Evolutionary conservation across 129 eudicot genomes (phyloP).

Genomic region (Flaveria brownii): DNA sequence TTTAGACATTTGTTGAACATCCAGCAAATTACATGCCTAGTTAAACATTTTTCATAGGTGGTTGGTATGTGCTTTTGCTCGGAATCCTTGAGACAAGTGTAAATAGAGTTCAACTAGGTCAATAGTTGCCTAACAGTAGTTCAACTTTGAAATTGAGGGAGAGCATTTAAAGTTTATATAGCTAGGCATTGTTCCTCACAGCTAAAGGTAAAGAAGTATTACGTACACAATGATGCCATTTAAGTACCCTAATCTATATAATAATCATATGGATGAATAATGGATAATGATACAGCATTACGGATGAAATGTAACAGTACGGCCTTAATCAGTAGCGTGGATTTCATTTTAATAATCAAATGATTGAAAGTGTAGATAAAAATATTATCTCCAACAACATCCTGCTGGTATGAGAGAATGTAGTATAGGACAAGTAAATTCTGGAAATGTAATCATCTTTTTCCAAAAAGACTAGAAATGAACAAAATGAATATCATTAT

Average conservation of each 20-base stretch:
- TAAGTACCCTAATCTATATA: neutral
- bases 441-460: conserved; percentile 2
- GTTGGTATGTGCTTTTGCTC: neutral
- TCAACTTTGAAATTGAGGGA: neutral
- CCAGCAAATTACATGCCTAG: conserved; percentile 4
- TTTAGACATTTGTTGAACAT: neutral
- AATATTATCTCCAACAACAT: neutral
- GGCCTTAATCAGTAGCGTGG: neutral
- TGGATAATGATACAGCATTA: neutral
- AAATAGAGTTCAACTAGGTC: neutral
- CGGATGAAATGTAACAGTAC: neutral
- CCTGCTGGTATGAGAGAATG: conserved; percentile 10
- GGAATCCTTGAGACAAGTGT: neutral
- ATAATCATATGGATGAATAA: conserved; percentile 6
- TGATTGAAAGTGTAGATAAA: conserved; percentile 7
- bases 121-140: neutral
- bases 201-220: conserved; percentile 6
- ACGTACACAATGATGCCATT: neutral
- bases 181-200: conserved; percentile 6
- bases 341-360: conserved; percentile 1
- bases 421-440: neutral
- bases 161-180: neutral
- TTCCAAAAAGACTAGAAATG: conserved; percentile 8
- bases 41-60: neutral
- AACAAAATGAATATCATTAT: neutral